Percentiles rank a stretch among this genome's conserved stretches.
phyloP scores from a whole-genome alignment of 805 yeast genomes.

The Pichia phayaonensis region DNA sequence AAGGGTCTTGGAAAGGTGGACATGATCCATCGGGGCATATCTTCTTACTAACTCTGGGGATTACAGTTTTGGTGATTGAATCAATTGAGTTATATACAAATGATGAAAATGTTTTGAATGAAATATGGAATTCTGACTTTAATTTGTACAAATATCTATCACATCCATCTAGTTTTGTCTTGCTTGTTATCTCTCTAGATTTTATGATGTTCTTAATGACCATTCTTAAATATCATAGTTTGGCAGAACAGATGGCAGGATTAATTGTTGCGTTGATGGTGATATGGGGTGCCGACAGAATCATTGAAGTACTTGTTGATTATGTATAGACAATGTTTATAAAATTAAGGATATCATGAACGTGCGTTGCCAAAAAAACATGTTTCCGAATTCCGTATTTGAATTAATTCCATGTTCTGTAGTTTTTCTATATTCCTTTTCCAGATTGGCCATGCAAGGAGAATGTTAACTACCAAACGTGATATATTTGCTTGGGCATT shows the following conservation, averaged over 20 bases:
- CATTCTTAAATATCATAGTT: conserved; percentile 74
- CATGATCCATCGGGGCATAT: conserved; percentile 97
- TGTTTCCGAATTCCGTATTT: too few species aligned
- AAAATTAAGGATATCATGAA: too few species aligned
- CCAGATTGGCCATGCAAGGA: not conserved
- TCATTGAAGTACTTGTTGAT: not conserved
- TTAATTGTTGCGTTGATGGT: conserved; percentile 47
- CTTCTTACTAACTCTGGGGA: conserved; percentile 63
- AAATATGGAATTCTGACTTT: not conserved
- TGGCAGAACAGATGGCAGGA: conserved; percentile 69
- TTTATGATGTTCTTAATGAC: conserved; percentile 86
- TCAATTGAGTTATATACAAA: conserved; percentile 10
- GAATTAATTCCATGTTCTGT: too few species aligned
- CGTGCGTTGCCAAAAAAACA: not conserved
- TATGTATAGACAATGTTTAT: not conserved
- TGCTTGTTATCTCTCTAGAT: conserved; percentile 36
- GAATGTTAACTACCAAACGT: conserved; percentile 1
- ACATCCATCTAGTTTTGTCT: not conserved
- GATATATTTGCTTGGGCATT: conserved; percentile 15
- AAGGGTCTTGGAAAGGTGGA: conserved; percentile 75
- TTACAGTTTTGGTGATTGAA: conserved; percentile 43
- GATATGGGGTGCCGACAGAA: not conserved
- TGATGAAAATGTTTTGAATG: not conserved
- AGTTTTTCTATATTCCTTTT: too few species aligned
- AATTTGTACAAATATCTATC: not conserved